Base-by-base conservation (phyloP, 257 asterid genomes). In the Thymus quinquecostatus region DNA sequence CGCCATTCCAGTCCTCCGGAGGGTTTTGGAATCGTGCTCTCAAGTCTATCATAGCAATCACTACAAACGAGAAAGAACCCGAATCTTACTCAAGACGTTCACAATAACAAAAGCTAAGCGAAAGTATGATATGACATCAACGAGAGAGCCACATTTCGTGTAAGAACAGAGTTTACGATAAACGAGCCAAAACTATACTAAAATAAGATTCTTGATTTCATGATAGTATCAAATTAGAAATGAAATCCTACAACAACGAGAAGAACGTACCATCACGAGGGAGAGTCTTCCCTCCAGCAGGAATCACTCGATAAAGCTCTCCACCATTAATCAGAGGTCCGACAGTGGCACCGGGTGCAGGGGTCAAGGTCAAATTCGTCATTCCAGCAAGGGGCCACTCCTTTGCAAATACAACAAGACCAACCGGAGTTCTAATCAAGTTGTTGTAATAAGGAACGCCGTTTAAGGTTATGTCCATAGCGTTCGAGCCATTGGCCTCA, bases 241-340 rank as follows among this genome's bases (percentile, higher is more conserved):
- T 69, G 64, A 64, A 5, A n/a, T n/a, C n/a, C n/a, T n/a, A n/a
- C n/a, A n/a, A n/a, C n/a, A n/a, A n/a, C n/a, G 10, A 2, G 47
- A 44, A 44, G 55, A 71, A 3, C 83, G 27, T 81, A 95, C 99
- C 98, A 64, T 95, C 99, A 38, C 96, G 86, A 32, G 98, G 68
- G 14, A 76, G 91, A 63, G 98, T 92, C 81, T 82, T 92, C 76
- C 92, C 92, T 66, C 94, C 96, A 13, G 82, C 68, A 27, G 78
- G 82, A 63, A 95, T 75, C 67, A 92, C 71, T 69, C 72, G 86
- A 72, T 89, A 92, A 69, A 83, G 82, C 90, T 95, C 99, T 77
- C 99, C 99, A 27, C 85, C 98, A 71, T 95, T 92, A 57, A 95
- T 86, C 62, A 89, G 56, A 28, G 98, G 99, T 65, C 98, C 98